phyloP scores from a whole-genome alignment of 768 basidiomycete genomes.

The Russula sp. region DNA sequence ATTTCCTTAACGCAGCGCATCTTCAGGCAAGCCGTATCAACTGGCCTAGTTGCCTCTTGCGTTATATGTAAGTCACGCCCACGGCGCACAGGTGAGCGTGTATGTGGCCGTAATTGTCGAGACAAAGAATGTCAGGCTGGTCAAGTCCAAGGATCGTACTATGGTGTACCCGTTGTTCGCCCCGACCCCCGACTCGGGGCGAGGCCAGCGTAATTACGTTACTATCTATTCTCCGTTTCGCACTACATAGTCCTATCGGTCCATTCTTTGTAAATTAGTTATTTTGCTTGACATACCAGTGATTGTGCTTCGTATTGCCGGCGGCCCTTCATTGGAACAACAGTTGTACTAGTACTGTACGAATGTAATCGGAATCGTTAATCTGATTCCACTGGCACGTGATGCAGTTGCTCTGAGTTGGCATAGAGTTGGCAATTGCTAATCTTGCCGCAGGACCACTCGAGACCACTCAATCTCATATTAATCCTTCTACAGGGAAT shows the following conservation, averaged over 20 bases:
- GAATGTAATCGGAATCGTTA: no score
- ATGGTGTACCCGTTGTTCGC: slow-evolving; percentile 10
- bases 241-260: no score
- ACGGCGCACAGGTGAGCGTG: slow-evolving; percentile 11
- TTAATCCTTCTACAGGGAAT: neutral
- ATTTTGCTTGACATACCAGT: neutral
- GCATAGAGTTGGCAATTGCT: no score
- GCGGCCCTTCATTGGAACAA: neutral
- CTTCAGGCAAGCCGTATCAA: slow-evolving; percentile 19
- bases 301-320: neutral
- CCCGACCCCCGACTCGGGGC: neutral
- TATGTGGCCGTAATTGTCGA: slow-evolving; percentile 15
- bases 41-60: slow-evolving; percentile 15
- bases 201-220: neutral
- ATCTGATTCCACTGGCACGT: no score
- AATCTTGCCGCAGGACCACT: no score
- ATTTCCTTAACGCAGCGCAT: neutral
- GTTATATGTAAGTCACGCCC: slow-evolving; percentile 15
- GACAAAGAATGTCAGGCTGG: neutral
- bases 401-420: no score
- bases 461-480: neutral
- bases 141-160: slow-evolving; percentile 5
- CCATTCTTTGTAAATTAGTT: neutral
- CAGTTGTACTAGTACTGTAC: neutral
- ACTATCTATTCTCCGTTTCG: neutral